Evolutionary conservation across 169 alveolate genomes (phyloP), one percentile per base, ranked within the genome.

Genomic region (Plasmodium inui): DNA sequence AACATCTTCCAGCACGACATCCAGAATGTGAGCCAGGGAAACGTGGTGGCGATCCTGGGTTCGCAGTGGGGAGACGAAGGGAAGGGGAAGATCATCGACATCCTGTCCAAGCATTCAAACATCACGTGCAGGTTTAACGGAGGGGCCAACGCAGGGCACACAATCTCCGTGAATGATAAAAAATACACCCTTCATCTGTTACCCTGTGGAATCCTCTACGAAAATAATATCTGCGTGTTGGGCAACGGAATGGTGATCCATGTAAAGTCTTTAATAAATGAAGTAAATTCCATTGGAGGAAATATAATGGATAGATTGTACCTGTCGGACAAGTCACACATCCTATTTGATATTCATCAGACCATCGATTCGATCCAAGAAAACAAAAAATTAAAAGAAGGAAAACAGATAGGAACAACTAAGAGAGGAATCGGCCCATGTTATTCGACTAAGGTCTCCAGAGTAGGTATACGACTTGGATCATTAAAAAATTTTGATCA

Each of bases 31-130:
- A 84, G 70, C 17, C 46, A 82, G 34, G 91, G 80, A 34, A 84
- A 96, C 94, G 97, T 95, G 4, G 85, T 96, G 30, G 95, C 96
- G 72, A 92, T 97, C 10, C 81, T 98, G 26, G 99, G 99, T n/a
- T 89, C 98, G 84, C 98, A 98, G 92, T 98, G 99, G 99, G 99
- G 99, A 37, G 99, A 98, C 95, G 99, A 98, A 94, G 99, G 99
- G 9, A 98, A 98, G 95, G 99, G 99, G 12, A 98, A 98, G 93
- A 97, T 98, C 4, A 99, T 98, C n/a, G 99, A 98, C 85, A 96
- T 97, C 14, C 95, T 98, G 41, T 97, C 99, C 41, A 94, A 96
- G 70, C 96, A 98, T 74, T 97, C 97, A 12, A 98, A 98, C 84
- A 81, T 96, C 34, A 95, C 98, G 37, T 98, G 98, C 17, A 95